A percentile compares a stretch with the other conserved stretches of the same genome.
phyloP scores from a whole-genome alignment of 441 rosid species.

The Sinapis alba region DNA sequence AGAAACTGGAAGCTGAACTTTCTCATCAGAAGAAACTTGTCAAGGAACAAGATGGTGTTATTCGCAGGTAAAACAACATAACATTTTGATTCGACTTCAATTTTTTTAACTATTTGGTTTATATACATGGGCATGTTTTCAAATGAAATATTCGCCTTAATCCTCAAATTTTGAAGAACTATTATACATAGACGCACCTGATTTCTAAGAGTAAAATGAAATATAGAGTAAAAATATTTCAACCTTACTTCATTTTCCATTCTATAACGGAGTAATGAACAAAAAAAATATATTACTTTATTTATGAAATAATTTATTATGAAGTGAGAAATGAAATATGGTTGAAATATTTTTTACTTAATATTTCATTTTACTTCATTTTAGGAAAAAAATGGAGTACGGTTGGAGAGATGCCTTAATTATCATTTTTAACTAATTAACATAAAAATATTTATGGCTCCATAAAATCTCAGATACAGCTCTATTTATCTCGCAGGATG shows the following conservation, averaged over 20 bases:
- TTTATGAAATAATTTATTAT: too few species aligned
- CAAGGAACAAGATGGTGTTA: slow-evolving; percentile 46
- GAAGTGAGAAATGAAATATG: too few species aligned
- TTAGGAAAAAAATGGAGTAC: too few species aligned
- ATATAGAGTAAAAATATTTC: too few species aligned
- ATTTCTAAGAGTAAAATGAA: too few species aligned
- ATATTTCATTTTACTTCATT: too few species aligned
- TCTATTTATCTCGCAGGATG: neutral
- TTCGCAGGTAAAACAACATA: slow-evolving; percentile 25
- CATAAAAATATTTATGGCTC: neutral
- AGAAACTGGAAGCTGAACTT: slow-evolving; percentile 38
- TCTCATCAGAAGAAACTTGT: slow-evolving; percentile 45
- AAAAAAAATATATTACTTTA: too few species aligned
- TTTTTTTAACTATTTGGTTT: neutral
- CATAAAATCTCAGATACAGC: neutral
- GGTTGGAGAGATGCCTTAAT: too few species aligned
- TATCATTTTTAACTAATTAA: neutral
- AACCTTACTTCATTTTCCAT: too few species aligned
- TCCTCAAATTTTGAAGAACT: neutral
- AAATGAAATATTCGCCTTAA: neutral
- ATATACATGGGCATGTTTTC: too few species aligned
- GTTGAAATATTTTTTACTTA: too few species aligned
- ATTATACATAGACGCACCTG: neutral
- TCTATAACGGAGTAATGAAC: too few species aligned
- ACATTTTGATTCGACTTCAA: neutral